These are phyloP conservation scores for Torulaspora quercuum DNA, from an alignment of 805 yeast genomes.

Conservation along the genomic window DNA sequence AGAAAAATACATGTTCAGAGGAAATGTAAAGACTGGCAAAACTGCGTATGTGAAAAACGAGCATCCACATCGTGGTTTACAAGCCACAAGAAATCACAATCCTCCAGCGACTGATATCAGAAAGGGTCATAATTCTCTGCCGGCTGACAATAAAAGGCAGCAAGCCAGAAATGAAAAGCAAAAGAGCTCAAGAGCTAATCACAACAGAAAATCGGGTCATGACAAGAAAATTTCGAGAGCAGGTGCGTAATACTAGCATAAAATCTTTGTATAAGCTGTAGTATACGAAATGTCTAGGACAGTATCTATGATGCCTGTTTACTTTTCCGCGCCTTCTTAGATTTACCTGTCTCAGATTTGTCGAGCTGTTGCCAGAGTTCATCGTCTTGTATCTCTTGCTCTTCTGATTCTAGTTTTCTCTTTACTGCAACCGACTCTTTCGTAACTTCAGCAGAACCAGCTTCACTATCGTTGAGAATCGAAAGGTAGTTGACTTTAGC, in stretches of 20 bases:
- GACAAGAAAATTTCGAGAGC: constrained; percentile 47
- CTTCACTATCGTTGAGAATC: constrained; percentile 36
- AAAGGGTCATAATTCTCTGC: constrained; percentile 4
- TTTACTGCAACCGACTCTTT: constrained; percentile 40
- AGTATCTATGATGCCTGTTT: too few relatives aligned
- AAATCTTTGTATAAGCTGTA: neutral
- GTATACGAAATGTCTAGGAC: too few relatives aligned
- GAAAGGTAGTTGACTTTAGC: constrained; percentile 48
- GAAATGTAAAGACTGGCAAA: constrained; percentile 36
- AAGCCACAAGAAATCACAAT: too few relatives aligned
- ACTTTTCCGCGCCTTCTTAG: constrained; percentile 8
- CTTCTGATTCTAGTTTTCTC: constrained; percentile 35
- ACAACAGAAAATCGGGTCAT: constrained; percentile 61
- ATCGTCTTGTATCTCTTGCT: constrained; percentile 38
- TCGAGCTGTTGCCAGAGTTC: constrained; percentile 34
- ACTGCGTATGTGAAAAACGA: constrained; percentile 32
- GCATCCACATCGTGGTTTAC: too few relatives aligned
- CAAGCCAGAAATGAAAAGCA: constrained; percentile 50
- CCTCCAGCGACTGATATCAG: too few relatives aligned
- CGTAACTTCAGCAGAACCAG: constrained; percentile 25
- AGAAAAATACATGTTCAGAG: constrained; percentile 53
- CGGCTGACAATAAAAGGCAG: constrained; percentile 32
- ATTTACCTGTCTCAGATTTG: constrained; percentile 14
- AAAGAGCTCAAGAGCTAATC: constrained; percentile 58
- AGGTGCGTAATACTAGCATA: constrained; percentile 4